Base-by-base conservation (phyloP, 495 filamentous ascomycete species). In the Hypoxylon subgilvum region DNA sequence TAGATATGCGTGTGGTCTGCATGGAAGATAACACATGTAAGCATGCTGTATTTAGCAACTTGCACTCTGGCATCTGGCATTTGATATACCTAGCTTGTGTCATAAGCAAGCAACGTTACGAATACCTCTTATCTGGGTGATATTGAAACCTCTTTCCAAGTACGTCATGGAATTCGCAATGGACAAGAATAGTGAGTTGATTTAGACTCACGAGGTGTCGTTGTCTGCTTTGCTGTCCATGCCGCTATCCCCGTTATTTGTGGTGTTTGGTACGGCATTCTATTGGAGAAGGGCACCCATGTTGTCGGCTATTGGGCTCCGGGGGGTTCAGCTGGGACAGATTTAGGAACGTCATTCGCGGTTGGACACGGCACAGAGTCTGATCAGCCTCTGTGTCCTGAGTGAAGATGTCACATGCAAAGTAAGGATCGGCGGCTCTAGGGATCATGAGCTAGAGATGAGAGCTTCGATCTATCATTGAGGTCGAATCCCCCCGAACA, bases 281-380 rank as follows among this genome's bases (percentile, higher is more conserved):
- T 12, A 64, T 58, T 64, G 61, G 61, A 30, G 7, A 35, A 14
- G 2, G 21, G 3, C 36, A 52, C 48, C 61, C 61, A 45, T 40
- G 43, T 25, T 30, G 30, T 25, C 16, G 61, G 54, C 39, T 36
- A 54, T 58, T 64, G 61, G 61, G 48, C 35, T 42, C 35, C 14
- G 16, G 34, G 31, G 6, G 30, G n/a, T 41, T 41, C 35, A 47
- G 43, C 28, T 35, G 34, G 14, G 34, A 28, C 30, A 41, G 27
- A 10, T 50, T 23, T 62, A 36, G 52, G 34, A 43, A 51, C 36
- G 27, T 52, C 27, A 35, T 18, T 48, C 13, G 42, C 60, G 60
- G 52, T 36, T 63, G 57, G 31, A 52, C 22, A 38, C 52, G 60
- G 53, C 42, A 45, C 41, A 50, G 34, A 43, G 2, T n/a, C 21